Percentiles rank a stretch among this genome's conserved stretches.
Evolutionary conservation across 2,329 filamentous ascomycete species (phyloP).

Genomic region (Neospermospora avenae): DNA sequence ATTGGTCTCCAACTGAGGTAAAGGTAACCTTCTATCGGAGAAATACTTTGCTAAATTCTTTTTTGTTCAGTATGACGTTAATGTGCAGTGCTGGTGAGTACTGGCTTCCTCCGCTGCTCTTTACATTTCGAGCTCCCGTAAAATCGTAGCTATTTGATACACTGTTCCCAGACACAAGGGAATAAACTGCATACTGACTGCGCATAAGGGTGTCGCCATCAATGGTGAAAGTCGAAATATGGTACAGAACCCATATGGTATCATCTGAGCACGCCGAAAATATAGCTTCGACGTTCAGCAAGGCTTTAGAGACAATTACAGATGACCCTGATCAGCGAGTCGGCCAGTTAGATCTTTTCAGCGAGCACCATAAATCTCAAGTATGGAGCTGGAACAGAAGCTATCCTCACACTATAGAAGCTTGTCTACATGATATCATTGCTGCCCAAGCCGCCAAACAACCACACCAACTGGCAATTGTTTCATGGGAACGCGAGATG

Average conservation of each 20-base stretch:
- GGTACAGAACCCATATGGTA: slow-evolving; percentile 40
- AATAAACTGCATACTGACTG: not conserved
- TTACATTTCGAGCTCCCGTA: not conserved
- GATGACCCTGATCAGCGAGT: slow-evolving; percentile 13
- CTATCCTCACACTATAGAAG: not conserved
- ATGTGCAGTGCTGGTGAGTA: not conserved
- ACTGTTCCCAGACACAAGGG: not conserved
- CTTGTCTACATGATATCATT: slow-evolving; percentile 24
- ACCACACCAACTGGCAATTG: slow-evolving; percentile 24
- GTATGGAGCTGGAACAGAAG: slow-evolving; percentile 20
- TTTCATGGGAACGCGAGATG: slow-evolving; percentile 27
- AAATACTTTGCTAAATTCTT: not conserved
- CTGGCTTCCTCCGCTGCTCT: not conserved
- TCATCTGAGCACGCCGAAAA: slow-evolving; percentile 39
- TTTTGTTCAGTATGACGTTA: not conserved
- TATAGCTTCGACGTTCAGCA: slow-evolving; percentile 39
- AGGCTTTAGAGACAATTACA: slow-evolving; percentile 35
- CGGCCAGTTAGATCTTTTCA: slow-evolving; percentile 12
- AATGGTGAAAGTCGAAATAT: slow-evolving; percentile 7
- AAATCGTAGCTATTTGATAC: not conserved
- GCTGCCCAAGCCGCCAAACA: not conserved
- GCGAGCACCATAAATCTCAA: not conserved
- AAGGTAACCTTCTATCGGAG: not conserved
- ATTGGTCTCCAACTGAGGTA: slow-evolving; percentile 18
- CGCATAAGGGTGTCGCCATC: not conserved